Evolutionary conservation across 164 flowering plant genomes (phyloP).

Genomic region (Magnolia kwangsiensis): DNA sequence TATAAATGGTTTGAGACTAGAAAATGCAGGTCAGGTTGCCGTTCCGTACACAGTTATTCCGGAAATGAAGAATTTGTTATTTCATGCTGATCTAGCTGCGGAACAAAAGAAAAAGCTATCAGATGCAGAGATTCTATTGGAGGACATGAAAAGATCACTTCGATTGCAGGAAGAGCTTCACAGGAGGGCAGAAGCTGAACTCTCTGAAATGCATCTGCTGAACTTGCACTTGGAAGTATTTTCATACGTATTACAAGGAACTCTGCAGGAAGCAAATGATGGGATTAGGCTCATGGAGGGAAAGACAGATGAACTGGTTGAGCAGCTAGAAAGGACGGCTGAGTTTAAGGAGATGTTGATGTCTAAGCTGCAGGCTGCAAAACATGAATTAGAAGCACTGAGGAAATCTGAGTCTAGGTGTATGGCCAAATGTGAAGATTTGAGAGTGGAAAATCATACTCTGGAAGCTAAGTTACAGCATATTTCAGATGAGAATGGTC

Average conservation of each 20-base stretch:
- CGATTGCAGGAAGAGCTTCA: conserved; percentile 61
- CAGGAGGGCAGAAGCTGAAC: conserved; percentile 64
- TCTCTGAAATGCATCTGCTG: conserved; percentile 46
- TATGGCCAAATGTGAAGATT: conserved; percentile 40
- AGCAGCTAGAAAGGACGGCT: conserved; percentile 47
- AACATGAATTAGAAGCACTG: conserved; percentile 45
- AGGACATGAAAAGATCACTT: conserved; percentile 53
- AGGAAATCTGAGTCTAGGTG: conserved; percentile 41
- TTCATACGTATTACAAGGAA: conserved; percentile 49
- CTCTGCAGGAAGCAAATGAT: conserved; percentile 47
- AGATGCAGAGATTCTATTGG: conserved; percentile 38
- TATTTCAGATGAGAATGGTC: conserved; percentile 45
- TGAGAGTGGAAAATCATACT: conserved; percentile 44
- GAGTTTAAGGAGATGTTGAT: conserved; percentile 49
- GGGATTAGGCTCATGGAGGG: conserved; percentile 37
- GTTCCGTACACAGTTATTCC: background rate
- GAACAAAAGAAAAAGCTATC: conserved; percentile 24
- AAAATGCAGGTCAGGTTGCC: background rate
- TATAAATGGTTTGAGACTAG: background rate
- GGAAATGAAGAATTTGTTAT: conserved; percentile 4
- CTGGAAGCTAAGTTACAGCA: conserved; percentile 50
- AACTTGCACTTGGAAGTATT: conserved; percentile 62
- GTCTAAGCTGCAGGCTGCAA: conserved; percentile 54
- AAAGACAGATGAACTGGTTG: conserved; percentile 33
- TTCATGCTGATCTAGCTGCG: conserved; percentile 15